phyloP scores from a whole-genome alignment of 768 basidiomycete species.

The Rhodocollybia butyracea region DNA sequence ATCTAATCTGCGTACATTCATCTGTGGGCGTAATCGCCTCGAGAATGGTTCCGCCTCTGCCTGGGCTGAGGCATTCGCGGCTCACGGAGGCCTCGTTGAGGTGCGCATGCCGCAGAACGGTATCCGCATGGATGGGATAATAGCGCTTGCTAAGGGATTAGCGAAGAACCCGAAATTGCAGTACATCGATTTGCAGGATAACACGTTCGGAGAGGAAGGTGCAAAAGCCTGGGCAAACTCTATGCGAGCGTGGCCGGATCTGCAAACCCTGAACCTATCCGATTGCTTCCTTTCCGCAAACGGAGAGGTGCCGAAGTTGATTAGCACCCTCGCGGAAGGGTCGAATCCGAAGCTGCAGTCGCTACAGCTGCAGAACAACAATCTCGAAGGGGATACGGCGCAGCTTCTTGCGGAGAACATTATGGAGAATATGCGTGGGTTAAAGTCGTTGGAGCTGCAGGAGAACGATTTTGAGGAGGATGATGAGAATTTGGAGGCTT shows the following conservation, averaged over 20 bases:
- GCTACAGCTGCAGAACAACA: slow-evolving; percentile 89
- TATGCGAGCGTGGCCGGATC: slow-evolving; percentile 63
- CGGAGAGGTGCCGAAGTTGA: slow-evolving; percentile 71
- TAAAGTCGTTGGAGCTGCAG: slow-evolving; percentile 80
- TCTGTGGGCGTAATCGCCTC: slow-evolving; percentile 95
- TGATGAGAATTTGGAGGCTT: slow-evolving; percentile 54
- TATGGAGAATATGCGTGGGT: slow-evolving; percentile 47
- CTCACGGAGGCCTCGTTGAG: slow-evolving; percentile 76
- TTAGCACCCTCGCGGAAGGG: slow-evolving; percentile 61
- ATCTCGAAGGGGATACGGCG: slow-evolving; percentile 72
- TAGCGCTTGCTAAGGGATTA: slow-evolving; percentile 73
- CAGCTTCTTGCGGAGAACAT: slow-evolving; percentile 66
- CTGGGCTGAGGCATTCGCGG: slow-evolving; percentile 88
- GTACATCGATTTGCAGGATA: slow-evolving; percentile 90
- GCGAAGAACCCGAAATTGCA: slow-evolving; percentile 61
- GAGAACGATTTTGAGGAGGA: slow-evolving; percentile 88
- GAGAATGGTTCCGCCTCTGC: slow-evolving; percentile 82
- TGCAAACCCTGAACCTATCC: slow-evolving; percentile 83
- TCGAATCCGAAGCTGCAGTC: slow-evolving; percentile 71
- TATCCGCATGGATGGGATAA: slow-evolving; percentile 89
- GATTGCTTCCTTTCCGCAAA: slow-evolving; percentile 85
- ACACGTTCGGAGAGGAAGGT: slow-evolving; percentile 69
- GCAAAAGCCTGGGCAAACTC: slow-evolving; percentile 60
- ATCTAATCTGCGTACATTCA: slow-evolving; percentile 73
- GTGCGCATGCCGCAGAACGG: slow-evolving; percentile 98